phyloP scores from a whole-genome alignment of 2,329 filamentous ascomycete species.

The Fusarium incarnatum region DNA sequence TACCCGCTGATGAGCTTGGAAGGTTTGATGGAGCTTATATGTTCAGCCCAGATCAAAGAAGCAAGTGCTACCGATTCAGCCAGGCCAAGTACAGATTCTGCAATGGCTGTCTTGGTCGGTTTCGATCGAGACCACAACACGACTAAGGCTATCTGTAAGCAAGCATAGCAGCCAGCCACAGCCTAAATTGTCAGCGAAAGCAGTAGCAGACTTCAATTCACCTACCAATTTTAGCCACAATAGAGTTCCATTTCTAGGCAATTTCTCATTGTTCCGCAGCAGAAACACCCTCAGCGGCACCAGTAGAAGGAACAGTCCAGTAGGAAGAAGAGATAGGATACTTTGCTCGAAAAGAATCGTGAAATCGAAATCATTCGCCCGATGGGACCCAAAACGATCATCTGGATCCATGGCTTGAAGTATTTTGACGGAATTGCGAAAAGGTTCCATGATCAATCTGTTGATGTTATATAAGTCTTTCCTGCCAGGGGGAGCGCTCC shows the following conservation, averaged over 20 bases:
- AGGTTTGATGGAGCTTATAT: constrained; percentile 49
- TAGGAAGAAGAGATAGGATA: constrained; percentile 47
- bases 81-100: constrained; percentile 45
- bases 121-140: constrained; percentile 45
- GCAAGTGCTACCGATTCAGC: constrained; percentile 45
- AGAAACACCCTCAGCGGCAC: constrained; percentile 31
- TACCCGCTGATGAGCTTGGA: constrained; percentile 50
- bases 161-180: constrained; percentile 10
- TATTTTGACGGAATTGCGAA: background rate
- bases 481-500: constrained; percentile 3
- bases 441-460: background rate
- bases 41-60: constrained; percentile 51
- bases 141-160: constrained; percentile 43
- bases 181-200: constrained; percentile 21
- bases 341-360: constrained; percentile 49
- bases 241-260: constrained; percentile 8
- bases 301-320: constrained; percentile 42
- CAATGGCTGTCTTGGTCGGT: constrained; percentile 45
- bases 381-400: constrained; percentile 43
- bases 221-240: constrained; percentile 44
- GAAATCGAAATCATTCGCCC: constrained; percentile 47
- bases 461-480: constrained; percentile 2
- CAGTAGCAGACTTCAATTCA: rapidly evolving
- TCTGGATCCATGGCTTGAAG: constrained; percentile 16
- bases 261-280: constrained; percentile 21